phyloP scores from a whole-genome alignment of 2,329 filamentous ascomycete genomes.

The Exophiala spinifera region DNA sequence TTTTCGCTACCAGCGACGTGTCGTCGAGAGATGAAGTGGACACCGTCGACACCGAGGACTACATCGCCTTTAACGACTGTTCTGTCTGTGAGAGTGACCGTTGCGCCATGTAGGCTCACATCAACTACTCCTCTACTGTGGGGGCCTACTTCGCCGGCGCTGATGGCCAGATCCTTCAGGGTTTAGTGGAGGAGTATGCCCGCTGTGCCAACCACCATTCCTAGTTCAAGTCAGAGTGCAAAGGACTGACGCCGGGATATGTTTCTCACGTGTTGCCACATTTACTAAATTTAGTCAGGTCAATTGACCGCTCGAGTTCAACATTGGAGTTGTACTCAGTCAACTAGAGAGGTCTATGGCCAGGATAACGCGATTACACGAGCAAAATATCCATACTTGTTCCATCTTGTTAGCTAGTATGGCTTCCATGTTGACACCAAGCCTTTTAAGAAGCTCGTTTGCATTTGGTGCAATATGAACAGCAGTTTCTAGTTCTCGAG shows the following conservation, averaged over 20 bases:
- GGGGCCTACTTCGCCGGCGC: too few relatives aligned
- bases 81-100: conserved; percentile 48
- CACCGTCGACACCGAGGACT: conserved; percentile 55
- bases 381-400: too few relatives aligned
- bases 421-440: conserved; percentile 43
- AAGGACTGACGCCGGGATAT: too few relatives aligned
- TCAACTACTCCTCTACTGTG: conserved; percentile 36
- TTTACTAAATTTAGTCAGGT: conserved; percentile 38
- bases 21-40: conserved; percentile 38
- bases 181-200: conserved; percentile 51
- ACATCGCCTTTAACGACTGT: conserved; percentile 47
- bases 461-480: conserved; percentile 63
- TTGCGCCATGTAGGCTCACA: conserved; percentile 27
- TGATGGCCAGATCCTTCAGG: conserved; percentile 43
- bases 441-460: conserved; percentile 53
- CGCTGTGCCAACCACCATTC: conserved; percentile 55
- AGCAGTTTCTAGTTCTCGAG: conserved; percentile 52
- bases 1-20: conserved; percentile 31
- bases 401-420: conserved; percentile 41
- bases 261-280: conserved; percentile 51
- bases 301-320: conserved; percentile 29
- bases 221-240: conserved; percentile 43
- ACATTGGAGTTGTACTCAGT: conserved; percentile 32
- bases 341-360: neutral
- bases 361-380: neutral